Evolutionary conservation across 805 yeast genomes (phyloP), one percentile per base, ranked within the genome.

Genomic region (Yamadazyma kitorensis): DNA sequence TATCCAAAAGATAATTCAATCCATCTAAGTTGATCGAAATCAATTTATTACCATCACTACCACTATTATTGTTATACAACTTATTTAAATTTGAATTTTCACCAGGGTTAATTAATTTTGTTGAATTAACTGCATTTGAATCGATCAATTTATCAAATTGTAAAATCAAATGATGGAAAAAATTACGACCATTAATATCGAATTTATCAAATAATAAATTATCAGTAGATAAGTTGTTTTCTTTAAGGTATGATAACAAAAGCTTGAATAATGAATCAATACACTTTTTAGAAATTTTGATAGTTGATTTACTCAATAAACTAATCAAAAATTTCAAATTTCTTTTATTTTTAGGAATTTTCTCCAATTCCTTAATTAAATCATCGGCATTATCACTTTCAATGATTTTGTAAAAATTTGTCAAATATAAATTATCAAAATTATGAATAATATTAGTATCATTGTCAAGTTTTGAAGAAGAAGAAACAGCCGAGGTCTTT

Each of bases 121-220:
- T 41, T 5, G 14, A 6, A 12, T 16, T 5, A 13, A 9, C 11
- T 10, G 9, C 10, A 11, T 18, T 5, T 13, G 23, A 57, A 51
- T 16, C 28, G 37, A 65, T 70, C 33, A 76, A 76, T 49, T 86
- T 80, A 4, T 95, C 96, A 37, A 84, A 69, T 6, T 83, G 74
- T 36, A 89, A 80, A 16, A 89, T 78, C 49, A 81, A 83, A 44
- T 86, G 86, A 55, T 89, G 98, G 49, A 89, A 74, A 49, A 89
- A 81, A 53, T 85, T 89, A 45, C 96, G 72, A 12, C 86, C 86
- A 36, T 82, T 79, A 27, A 89, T 77, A 49, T 88, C 96, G 6
- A 78, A 62, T 0, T 79, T 68, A 46, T 86, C 93, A 29, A 36
- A 56, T 27, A 61, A 53, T 8, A 53, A 45, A 27, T 48, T 44